Conservation (phyloP, 495 filamentous ascomycete genomes). For the Immersiella caudata region DNA sequence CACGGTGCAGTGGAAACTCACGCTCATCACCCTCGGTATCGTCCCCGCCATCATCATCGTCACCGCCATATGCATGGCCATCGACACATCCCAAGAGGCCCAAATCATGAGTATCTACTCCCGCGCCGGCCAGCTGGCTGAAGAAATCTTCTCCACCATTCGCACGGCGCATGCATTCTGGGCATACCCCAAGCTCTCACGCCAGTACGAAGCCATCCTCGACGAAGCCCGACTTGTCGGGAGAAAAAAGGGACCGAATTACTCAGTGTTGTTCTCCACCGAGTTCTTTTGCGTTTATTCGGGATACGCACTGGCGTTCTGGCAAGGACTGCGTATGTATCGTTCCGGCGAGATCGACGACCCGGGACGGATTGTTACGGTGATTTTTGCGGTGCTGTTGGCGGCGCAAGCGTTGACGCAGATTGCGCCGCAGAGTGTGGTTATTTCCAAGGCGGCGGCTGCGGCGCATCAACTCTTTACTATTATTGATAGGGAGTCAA, state of each 20-base stretch:
- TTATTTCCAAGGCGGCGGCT: constrained; percentile 50
- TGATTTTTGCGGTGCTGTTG: constrained; percentile 35
- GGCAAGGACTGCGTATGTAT: constrained; percentile 50
- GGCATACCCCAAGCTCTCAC: constrained; percentile 54
- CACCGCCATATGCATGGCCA: constrained; percentile 41
- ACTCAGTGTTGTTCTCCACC: constrained; percentile 36
- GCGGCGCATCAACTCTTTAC: constrained; percentile 56
- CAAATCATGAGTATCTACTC: constrained; percentile 39
- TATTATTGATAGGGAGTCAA: constrained; percentile 53
- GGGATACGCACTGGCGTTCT: constrained; percentile 50
- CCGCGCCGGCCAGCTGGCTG: constrained; percentile 59
- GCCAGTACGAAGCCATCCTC: constrained; percentile 54
- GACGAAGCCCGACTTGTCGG: constrained; percentile 56
- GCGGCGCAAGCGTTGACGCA: constrained; percentile 42
- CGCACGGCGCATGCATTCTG: constrained; percentile 65
- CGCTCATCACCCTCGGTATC: constrained; percentile 58
- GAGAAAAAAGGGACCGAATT: constrained; percentile 47
- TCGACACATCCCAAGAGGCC: constrained; percentile 54
- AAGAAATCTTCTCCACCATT: constrained; percentile 55
- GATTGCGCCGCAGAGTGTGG: constrained; percentile 50
- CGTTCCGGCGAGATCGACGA: constrained; percentile 41
- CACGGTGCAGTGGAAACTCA: constrained; percentile 55
- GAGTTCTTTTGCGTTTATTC: constrained; percentile 45
- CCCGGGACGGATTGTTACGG: constrained; percentile 48
- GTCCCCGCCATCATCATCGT: constrained; percentile 51